Percentiles rank a stretch among this genome's conserved stretches.
Conservation (phyloP, 306 rosid genomes). For the Quillaja saponaria region DNA sequence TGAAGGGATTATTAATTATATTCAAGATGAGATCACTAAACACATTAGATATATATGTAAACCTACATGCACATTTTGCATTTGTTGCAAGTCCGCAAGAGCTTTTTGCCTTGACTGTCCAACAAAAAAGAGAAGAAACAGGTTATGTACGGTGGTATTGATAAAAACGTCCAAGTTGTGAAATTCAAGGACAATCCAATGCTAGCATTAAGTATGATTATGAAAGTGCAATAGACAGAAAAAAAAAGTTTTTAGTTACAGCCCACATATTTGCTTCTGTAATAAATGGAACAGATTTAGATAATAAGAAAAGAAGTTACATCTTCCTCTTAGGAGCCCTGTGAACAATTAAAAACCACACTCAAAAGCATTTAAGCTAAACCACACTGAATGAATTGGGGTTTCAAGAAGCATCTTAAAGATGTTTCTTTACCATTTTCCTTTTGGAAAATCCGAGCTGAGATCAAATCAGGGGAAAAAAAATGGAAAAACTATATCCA, state of each 20-base stretch:
- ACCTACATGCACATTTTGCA: conserved; percentile 85
- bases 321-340: no score
- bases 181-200: background rate
- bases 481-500: background rate
- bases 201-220: background rate
- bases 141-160: conserved; percentile 12
- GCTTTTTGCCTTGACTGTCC: conserved; percentile 96
- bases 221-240: no score
- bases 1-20: no score
- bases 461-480: no score
- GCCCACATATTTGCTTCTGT: background rate
- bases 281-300: background rate
- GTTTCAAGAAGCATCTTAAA: no score
- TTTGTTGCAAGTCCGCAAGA: conserved; percentile 81
- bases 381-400: no score
- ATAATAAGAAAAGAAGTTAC: no score
- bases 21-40: background rate
- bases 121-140: conserved; percentile 17
- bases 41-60: background rate
- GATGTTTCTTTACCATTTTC: no score
- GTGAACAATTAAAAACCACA: no score
- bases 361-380: no score
- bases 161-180: conserved; percentile 19
- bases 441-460: no score
- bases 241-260: background rate